Percentiles rank a stretch among this genome's conserved stretches.
phyloP scores from a whole-genome alignment of 2,329 filamentous ascomycete species.

The Iodosphaeria phyllophila region DNA sequence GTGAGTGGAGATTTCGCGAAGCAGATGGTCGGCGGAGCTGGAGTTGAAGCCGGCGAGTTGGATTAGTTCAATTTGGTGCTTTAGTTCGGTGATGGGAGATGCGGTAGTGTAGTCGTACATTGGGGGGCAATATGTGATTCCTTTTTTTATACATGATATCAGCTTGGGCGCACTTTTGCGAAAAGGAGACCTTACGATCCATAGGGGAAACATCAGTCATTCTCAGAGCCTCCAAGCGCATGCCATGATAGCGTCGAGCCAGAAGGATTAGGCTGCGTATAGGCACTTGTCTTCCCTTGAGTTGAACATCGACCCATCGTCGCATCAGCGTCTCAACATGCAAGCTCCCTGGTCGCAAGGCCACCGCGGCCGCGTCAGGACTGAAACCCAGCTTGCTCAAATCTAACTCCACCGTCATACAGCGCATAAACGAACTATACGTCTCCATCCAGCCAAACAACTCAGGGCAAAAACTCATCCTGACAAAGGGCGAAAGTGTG shows the following conservation, averaged over 20 bases:
- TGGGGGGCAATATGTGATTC: conserved; percentile 2
- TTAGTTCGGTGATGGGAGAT: not conserved
- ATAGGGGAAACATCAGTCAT: not conserved
- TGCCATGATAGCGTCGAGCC: conserved; percentile 3
- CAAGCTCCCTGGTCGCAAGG: not conserved
- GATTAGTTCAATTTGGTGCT: conserved; percentile 1
- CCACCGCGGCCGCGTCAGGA: not conserved
- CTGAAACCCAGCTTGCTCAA: conserved; percentile 3
- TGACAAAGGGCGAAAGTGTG: conserved; percentile 2
- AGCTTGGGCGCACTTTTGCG: not conserved
- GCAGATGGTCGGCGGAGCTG: not conserved
- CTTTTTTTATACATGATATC: not conserved
- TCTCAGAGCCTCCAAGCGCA: not conserved
- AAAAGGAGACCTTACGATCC: not conserved
- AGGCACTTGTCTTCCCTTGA: not conserved
- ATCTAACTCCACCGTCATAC: conserved; percentile 2
- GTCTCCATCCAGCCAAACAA: conserved; percentile 2
- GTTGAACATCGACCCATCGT: conserved; percentile 1
- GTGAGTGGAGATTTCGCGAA: conserved; percentile 1
- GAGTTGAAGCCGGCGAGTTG: conserved; percentile 2
- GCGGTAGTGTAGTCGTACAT: conserved; percentile 1
- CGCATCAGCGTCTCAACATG: not conserved
- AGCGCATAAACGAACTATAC: conserved; percentile 2
- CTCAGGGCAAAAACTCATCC: conserved; percentile 1
- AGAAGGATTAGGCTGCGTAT: conserved; percentile 2